Evolutionary conservation across 164 flowering plant genomes (phyloP).

Genomic region (Berberis vulgaris): DNA sequence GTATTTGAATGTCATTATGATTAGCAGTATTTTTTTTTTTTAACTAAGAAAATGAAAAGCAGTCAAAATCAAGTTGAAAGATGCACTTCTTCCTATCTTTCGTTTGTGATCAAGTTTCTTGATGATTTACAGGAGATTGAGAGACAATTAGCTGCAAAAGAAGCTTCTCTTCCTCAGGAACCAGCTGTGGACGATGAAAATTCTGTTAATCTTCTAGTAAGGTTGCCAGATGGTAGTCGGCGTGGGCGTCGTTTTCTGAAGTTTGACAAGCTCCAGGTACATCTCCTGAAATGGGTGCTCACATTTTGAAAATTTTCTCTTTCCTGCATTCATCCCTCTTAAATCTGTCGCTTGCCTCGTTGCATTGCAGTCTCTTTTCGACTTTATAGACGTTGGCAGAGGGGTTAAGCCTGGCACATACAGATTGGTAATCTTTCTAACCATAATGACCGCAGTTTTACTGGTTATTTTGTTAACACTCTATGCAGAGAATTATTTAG

Average conservation of each 20-base stretch:
- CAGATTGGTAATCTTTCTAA: constrained; percentile 60
- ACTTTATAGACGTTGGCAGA: constrained; percentile 81
- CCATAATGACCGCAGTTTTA: background rate
- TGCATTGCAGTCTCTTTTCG: constrained; percentile 67
- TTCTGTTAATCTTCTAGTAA: constrained; percentile 71
- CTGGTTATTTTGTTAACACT: background rate
- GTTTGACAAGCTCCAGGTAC: constrained; percentile 74
- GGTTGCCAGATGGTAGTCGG: constrained; percentile 95
- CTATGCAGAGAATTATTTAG: too few relatives aligned
- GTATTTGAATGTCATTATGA: too few relatives aligned
- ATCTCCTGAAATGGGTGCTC: background rate
- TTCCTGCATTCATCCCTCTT: background rate
- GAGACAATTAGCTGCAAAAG: constrained; percentile 68
- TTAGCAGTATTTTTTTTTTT: too few relatives aligned
- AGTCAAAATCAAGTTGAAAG: too few relatives aligned
- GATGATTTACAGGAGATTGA: constrained; percentile 56
- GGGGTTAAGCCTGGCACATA: constrained; percentile 77
- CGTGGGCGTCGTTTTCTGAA: constrained; percentile 88
- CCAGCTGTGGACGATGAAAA: constrained; percentile 70
- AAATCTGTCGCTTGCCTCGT: background rate
- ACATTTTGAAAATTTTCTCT: too few relatives aligned
- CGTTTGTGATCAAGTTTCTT: constrained; percentile 5
- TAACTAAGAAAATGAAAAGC: too few relatives aligned
- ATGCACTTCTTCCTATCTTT: too few relatives aligned
- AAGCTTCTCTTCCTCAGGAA: constrained; percentile 82